Base-by-base conservation (phyloP, 306 rosid species). In the Acacia melanoxylon region DNA sequence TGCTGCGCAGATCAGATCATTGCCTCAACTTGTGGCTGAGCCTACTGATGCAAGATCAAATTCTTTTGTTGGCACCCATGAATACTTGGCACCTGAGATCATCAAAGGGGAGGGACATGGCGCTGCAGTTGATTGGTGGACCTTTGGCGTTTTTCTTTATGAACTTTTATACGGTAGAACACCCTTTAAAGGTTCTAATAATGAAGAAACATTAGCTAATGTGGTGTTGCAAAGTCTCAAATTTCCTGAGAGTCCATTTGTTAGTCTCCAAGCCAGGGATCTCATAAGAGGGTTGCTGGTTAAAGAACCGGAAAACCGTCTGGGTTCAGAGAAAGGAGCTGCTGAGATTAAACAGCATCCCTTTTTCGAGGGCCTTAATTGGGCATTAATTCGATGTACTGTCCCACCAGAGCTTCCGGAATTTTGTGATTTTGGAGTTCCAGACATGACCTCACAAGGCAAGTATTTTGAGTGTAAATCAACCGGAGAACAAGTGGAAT, bases 111-210 rank as follows among this genome's bases (percentile, higher is more conserved):
- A 90, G 67, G 98, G 98, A 45, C 98, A 93, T 20, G 98, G 98
- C 48, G 97, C 97, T 42, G 98, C 98, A 9, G 98, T 93, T 74
- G 98, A 93, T 85, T 93, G 98, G 98, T 93, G 98, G 98, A 93
- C 98, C 2, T 90, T 91, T 75, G 98, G 98, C n/a, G 87, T 93
- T 74, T 93, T 93, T 68, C 97, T 93, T 25, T 93, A 91, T 41
- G 98, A 93, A 86, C 94, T 93, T 77, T 81, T 93, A 58, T 93
- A 88, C 12, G 97, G 98, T 8, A 89, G 83, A 80, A 93, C 98
- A 14, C 98, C 98, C 8, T 93, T 93, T n/a, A 91, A 91, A 87
- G 94, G 98, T 71, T 61, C 58, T 24, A 88, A 86, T 49, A 91
- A 93, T 27, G 98, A 93, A 72, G 97, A 93, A 76, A 93, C 98